phyloP scores from a whole-genome alignment of 352 stramenopile species.

The Peronospora tabacina region DNA sequence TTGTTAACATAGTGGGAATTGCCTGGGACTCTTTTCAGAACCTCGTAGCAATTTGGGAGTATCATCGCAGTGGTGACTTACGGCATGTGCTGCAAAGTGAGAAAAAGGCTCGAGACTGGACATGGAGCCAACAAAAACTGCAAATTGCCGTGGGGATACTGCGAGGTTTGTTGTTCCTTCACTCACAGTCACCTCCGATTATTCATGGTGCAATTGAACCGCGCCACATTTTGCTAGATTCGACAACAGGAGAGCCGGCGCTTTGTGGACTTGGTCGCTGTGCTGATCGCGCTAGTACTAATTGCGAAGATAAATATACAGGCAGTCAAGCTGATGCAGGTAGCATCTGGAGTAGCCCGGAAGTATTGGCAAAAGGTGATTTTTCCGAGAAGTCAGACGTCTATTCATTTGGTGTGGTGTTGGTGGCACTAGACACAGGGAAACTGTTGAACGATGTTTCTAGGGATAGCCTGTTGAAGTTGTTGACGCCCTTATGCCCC shows the following conservation, averaged over 20 bases:
- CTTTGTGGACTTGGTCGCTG: conserved; percentile 44
- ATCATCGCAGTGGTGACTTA: conserved; percentile 38
- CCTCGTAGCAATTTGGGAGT: conserved; percentile 39
- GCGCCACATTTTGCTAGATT: conserved; percentile 42
- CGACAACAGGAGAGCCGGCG: conserved; percentile 30
- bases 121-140: conserved; percentile 45
- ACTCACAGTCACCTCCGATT: conserved; percentile 30
- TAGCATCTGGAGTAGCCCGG: conserved; percentile 41
- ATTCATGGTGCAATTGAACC: conserved; percentile 52
- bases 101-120: conserved; percentile 25
- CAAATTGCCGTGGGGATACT: conserved; percentile 38
- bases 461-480: conserved; percentile 26
- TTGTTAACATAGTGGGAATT: conserved; percentile 46
- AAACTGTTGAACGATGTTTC: conserved; percentile 27
- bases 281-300: conserved; percentile 17
- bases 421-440: conserved; percentile 53
- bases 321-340: conserved; percentile 21
- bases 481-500: conserved; percentile 31
- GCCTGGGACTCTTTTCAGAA: conserved; percentile 61
- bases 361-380: conserved; percentile 32
- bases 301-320: conserved; percentile 10
- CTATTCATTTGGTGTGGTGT: conserved; percentile 49
- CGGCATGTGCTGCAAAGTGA: conserved; percentile 20
- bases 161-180: conserved; percentile 41
- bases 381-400: conserved; percentile 44